phyloP scores from a whole-genome alignment of 2,329 filamentous ascomycete species.

The Arthrobotrys iridis region DNA sequence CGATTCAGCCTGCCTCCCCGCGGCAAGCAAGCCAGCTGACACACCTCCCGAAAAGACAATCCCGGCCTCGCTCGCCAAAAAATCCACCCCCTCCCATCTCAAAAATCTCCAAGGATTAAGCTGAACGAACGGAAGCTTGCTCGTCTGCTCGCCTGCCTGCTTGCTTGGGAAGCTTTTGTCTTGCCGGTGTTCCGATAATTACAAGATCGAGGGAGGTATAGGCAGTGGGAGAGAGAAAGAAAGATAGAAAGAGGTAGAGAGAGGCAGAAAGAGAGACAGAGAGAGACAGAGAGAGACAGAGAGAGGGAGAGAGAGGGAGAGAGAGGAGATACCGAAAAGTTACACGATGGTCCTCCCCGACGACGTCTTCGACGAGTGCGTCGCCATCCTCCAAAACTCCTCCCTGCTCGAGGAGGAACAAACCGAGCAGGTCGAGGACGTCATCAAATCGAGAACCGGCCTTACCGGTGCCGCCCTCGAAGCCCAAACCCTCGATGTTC shows the following conservation, averaged over 20 bases:
- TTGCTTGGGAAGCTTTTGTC: too few relatives aligned
- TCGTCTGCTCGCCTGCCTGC: too few relatives aligned
- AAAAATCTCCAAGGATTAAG: constrained; percentile 18
- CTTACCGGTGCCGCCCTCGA: constrained; percentile 81
- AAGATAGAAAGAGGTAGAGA: not conserved
- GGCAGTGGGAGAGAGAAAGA: not conserved
- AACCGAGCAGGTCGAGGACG: constrained; percentile 87
- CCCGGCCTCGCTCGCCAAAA: constrained; percentile 47
- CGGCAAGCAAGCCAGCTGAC: constrained; percentile 15
- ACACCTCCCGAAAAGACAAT: constrained; percentile 18
- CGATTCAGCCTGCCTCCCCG: not conserved
- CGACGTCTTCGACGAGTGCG: constrained; percentile 88
- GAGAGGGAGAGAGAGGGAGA: not conserved
- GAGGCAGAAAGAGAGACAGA: not conserved
- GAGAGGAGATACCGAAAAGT: not conserved
- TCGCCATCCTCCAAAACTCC: constrained; percentile 77
- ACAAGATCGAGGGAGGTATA: too few relatives aligned
- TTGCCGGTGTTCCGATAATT: too few relatives aligned
- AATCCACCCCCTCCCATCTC: too few relatives aligned
- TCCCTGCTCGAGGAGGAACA: constrained; percentile 85
- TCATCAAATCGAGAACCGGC: constrained; percentile 80
- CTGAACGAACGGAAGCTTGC: too few relatives aligned
- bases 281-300: not conserved
- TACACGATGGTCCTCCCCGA: constrained; percentile 71
- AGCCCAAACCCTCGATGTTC: constrained; percentile 86